Conservation (phyloP, 257 asterid genomes). For the Leptodermis oblonga region DNA sequence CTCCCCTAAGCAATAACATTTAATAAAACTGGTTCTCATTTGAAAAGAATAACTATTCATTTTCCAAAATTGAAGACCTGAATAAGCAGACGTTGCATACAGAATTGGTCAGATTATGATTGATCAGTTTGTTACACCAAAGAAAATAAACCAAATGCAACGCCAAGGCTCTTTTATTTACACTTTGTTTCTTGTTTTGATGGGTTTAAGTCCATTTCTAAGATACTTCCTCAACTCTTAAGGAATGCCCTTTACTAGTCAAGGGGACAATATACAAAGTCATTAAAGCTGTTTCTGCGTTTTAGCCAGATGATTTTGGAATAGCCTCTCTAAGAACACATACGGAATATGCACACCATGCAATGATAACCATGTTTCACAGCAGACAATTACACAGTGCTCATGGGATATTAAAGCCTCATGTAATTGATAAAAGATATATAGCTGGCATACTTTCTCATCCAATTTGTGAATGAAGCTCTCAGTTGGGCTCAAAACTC, state of each 20-base stretch:
- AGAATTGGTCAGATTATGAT: neutral
- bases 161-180: neutral
- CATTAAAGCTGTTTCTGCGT: constrained; percentile 1
- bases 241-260: neutral
- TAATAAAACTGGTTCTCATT: neutral
- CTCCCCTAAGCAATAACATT: neutral
- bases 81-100: neutral
- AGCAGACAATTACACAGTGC: neutral
- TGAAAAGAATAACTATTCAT: neutral
- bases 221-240: neutral
- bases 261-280: neutral
- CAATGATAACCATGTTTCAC: neutral
- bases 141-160: neutral
- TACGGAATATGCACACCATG: neutral
- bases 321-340: neutral
- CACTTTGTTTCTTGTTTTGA: neutral
- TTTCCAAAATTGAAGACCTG: neutral
- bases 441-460: constrained; percentile 54
- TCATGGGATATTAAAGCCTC: neutral
- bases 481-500: constrained; percentile 85
- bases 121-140: neutral
- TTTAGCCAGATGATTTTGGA: neutral
- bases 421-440: neutral
- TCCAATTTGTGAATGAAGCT: constrained; percentile 76
- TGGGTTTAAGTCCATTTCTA: neutral